Base-by-base conservation (phyloP, 306 rosid species). In the Glycine soja region DNA sequence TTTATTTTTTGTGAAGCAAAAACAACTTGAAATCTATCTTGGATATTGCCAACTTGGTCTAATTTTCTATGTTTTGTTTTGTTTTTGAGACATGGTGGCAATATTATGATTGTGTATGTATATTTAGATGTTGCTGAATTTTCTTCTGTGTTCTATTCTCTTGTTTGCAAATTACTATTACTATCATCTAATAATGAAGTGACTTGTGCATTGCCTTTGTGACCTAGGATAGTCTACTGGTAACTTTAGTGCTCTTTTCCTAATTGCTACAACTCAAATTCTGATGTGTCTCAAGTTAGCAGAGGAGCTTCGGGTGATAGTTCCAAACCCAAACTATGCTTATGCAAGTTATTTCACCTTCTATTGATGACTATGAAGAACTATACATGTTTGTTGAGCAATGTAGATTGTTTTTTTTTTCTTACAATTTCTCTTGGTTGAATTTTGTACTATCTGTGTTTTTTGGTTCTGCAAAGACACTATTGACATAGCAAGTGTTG, bases 221-320 rank as follows among this genome's bases (percentile, higher is more conserved):
- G 89, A 79, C 36, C 68, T 47, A 18, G 87, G 92, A 82, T 94
- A 95, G 98, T 82, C 94, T 78, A 86, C 98, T 73, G 87, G 94
- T 82, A 93, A 90, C 91, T 95, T 97, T 79, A 95, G 99, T 85
- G 98, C 98, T 87, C 99, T 95, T 81, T 95, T 90, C 96, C 88
- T 95, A 67, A 95, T 98, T 76, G 99, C 98, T 77, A 98, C 99
- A 32, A 98, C 99, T 75, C 99, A 95, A 90, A 95, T 91, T 85
- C 75, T 95, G 81, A 89, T 95, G 46, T 92, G 98, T 83, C 40
- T 95, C 50, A 90, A 90, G 87, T 82, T 95, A 81, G 99, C 99
- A 7, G 93, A 91, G 81, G 97, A 93, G 80, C 87, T 93, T 75
- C 97, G 97, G 82, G 92, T 95, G 64, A 71, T 86, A 70, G 72